Base-by-base conservation (phyloP, 768 basidiomycete genomes). In the Lentinula detonsa region DNA sequence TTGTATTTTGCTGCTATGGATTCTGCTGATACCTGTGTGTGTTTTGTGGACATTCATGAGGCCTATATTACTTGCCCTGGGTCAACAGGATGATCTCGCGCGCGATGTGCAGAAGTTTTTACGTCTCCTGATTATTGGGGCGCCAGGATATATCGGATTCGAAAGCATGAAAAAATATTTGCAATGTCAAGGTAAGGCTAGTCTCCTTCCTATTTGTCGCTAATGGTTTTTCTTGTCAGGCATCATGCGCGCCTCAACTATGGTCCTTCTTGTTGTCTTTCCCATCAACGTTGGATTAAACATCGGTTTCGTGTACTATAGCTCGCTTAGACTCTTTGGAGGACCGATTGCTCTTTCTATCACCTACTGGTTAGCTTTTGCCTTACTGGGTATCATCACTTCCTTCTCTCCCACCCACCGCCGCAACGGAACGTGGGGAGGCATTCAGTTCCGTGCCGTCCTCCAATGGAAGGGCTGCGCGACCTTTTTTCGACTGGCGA, bases 101-200 rank as follows among this genome's bases (percentile, higher is more conserved):
- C 72, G 71, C 49, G 83, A 87, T 63, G 86, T 88, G 0, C 85
- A 91, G 67, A 65, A 67, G 13, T 90, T 88, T 67, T 73, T 91
- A 65, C 83, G 89, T 7, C 70, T 90, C 34, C 73, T 91, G 51
- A 77, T 85, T 49, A 48, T 85, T 43, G 87, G 83, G 1, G 86
- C 85, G 0, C 90, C 90, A 0, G 89, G 82, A 2, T 90, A 89
- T 67, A 83, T 90, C 65, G 87, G 82, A 2, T 90, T 90, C 61
- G 88, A 91, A 69, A 85, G 83, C 60, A 74, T 90, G 65, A 91
- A 91, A 70, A 91, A 88, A 71, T 91, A 90, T 70, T 70, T 91
- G 28, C 90, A 90, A 67, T 90, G 88, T 61, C 88, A 91, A 76
- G 89, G 87, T 86, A 42, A 58, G 57, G 45, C 39, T 11, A 18